A percentile compares a stretch with the other conserved stretches of the same genome.
These are phyloP conservation scores for Ilyonectria sp. DNA, from an alignment of 2,329 filamentous ascomycete species.

Conservation along the genomic window DNA sequence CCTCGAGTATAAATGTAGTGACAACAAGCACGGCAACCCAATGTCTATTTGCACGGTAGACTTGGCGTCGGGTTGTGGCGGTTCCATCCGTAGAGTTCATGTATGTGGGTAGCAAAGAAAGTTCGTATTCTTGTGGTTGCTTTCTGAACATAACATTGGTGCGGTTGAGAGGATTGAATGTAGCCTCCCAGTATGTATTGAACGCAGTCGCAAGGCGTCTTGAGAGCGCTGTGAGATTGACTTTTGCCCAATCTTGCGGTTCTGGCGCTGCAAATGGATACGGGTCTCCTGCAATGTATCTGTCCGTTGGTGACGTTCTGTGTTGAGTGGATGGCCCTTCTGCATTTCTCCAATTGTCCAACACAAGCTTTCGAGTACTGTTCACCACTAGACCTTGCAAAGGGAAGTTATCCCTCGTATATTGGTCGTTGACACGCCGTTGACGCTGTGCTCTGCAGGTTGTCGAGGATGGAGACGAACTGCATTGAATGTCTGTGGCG, in stretches of 20 bases:
- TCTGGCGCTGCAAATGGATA: background rate
- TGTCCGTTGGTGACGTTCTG: conserved; percentile 18
- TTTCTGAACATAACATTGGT: background rate
- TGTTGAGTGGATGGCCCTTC: background rate
- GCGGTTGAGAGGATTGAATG: conserved; percentile 9
- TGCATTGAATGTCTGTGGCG: conserved; percentile 16
- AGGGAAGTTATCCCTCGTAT: background rate
- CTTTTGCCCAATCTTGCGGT: conserved; percentile 1
- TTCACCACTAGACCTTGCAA: background rate
- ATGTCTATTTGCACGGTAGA: conserved; percentile 13
- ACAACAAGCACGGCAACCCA: conserved; percentile 22
- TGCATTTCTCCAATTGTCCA: background rate
- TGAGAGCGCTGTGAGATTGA: conserved; percentile 8
- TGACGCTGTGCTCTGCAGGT: conserved; percentile 9
- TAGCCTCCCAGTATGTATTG: conserved; percentile 28
- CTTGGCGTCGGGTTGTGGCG: background rate
- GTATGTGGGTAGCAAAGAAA: background rate
- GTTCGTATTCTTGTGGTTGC: background rate
- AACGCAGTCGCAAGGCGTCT: conserved; percentile 25
- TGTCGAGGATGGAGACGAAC: background rate
- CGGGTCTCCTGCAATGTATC: conserved; percentile 16
- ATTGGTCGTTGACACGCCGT: background rate
- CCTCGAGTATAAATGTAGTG: conserved; percentile 10
- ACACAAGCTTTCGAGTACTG: background rate
- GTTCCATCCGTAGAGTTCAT: background rate